These are phyloP conservation scores for Salix brachista DNA, from an alignment of 345 rosid species.

Conservation along the genomic window DNA sequence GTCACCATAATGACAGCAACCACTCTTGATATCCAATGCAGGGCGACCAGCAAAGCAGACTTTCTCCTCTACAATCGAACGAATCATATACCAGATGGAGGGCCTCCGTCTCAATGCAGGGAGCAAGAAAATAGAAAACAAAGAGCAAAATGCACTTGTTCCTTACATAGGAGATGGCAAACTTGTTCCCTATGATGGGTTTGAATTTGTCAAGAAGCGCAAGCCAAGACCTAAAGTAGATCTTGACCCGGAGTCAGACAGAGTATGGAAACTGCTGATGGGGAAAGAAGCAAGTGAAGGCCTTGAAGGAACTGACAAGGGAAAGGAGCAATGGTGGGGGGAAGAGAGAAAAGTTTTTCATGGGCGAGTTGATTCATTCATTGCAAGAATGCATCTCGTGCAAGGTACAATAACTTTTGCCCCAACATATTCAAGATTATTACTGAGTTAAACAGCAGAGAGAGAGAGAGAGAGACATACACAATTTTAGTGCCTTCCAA, in stretches of 20 bases:
- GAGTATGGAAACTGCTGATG: conserved; percentile 86
- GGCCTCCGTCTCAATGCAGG: conserved; percentile 40
- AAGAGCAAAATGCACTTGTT: conserved; percentile 58
- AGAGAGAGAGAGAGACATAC: not conserved
- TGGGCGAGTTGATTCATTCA: conserved; percentile 81
- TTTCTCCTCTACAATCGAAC: conserved; percentile 31
- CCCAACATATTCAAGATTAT: not conserved
- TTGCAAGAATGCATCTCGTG: conserved; percentile 90
- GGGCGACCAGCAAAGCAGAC: conserved; percentile 33
- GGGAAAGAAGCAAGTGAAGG: conserved; percentile 61
- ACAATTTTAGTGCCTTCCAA: not conserved
- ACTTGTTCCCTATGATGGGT: conserved; percentile 52
- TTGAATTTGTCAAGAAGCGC: conserved; percentile 41
- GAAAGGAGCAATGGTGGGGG: conserved; percentile 76
- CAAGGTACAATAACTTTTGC: conserved; percentile 54
- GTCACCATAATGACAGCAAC: conserved; percentile 3
- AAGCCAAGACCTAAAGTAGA: conserved; percentile 84
- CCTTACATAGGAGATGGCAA: conserved; percentile 52
- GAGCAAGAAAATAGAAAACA: conserved; percentile 23
- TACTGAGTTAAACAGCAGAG: not conserved
- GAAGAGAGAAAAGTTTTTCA: conserved; percentile 71
- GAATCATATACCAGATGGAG: conserved; percentile 42
- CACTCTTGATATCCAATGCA: conserved; percentile 26
- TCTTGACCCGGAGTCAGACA: conserved; percentile 79
- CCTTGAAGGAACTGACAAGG: conserved; percentile 40